Evolutionary conservation across 2,329 filamentous ascomycete genomes (phyloP).

Genomic region (Aspergillus versicolor): DNA sequence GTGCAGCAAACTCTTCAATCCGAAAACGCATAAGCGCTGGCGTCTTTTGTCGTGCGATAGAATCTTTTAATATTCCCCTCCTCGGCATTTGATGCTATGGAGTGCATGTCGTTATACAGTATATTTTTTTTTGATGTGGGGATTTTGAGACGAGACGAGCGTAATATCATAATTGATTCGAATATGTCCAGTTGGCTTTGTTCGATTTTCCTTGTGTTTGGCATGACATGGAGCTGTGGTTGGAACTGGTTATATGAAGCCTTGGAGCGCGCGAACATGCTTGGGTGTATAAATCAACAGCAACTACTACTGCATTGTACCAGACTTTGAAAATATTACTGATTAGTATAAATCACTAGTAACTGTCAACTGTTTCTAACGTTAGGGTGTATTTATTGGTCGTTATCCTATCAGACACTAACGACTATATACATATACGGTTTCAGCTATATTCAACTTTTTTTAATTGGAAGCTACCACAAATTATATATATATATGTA

Average conservation of each 20-base stretch:
- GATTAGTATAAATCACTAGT: no score
- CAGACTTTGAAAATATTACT: background rate
- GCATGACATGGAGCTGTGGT: slow-evolving; percentile 2
- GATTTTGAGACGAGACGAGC: slow-evolving; percentile 23
- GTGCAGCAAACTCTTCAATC: slow-evolving; percentile 45
- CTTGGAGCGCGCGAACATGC: slow-evolving; percentile 1
- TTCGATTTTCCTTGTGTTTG: slow-evolving; percentile 4
- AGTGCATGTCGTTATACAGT: slow-evolving; percentile 37
- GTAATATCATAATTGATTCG: slow-evolving; percentile 36
- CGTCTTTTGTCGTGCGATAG: slow-evolving; percentile 31
- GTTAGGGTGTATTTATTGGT: background rate
- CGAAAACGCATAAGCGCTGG: slow-evolving; percentile 41
- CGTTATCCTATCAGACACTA: background rate
- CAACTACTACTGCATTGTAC: background rate
- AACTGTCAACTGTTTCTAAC: background rate
- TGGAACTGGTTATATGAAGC: background rate
- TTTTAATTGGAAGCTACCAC: background rate
- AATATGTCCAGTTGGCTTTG: slow-evolving; percentile 10
- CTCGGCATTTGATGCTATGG: slow-evolving; percentile 21
- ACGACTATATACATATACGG: background rate
- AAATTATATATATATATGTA: background rate
- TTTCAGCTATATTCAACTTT: background rate
- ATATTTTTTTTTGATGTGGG: slow-evolving; percentile 26
- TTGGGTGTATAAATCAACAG: slow-evolving; percentile 2
- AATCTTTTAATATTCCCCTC: slow-evolving; percentile 31